phyloP scores from a whole-genome alignment of 2,329 filamentous ascomycete species.

The Arthrobotrys musiformis region DNA sequence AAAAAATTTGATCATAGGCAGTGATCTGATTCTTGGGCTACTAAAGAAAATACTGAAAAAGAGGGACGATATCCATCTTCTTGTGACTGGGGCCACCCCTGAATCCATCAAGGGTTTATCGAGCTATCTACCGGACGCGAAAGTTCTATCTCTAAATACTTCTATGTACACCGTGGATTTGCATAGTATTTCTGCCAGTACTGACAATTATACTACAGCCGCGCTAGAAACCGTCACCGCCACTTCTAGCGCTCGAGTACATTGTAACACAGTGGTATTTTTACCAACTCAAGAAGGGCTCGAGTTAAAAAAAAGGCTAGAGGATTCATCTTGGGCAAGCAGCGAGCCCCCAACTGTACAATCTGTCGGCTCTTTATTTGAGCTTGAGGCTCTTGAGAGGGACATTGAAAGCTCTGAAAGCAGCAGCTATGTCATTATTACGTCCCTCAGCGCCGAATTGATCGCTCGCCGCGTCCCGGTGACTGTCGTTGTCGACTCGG shows the following conservation, averaged over 20 bases:
- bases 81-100: slow-evolving; percentile 82
- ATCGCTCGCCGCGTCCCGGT: slow-evolving; percentile 23
- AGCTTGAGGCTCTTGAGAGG: slow-evolving; percentile 9
- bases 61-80: slow-evolving; percentile 82
- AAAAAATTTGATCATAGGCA: slow-evolving; percentile 67
- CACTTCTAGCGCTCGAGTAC: background rate
- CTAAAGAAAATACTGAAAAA: slow-evolving; percentile 88
- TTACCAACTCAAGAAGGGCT: slow-evolving; percentile 17
- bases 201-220: slow-evolving; percentile 14
- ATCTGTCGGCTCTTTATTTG: background rate
- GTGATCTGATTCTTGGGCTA: slow-evolving; percentile 87
- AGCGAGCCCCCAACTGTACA: background rate
- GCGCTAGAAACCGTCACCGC: slow-evolving; percentile 7
- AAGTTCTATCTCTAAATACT: slow-evolving; percentile 79
- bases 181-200: slow-evolving; percentile 71
- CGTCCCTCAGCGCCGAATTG: slow-evolving; percentile 24
- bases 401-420: background rate
- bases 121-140: slow-evolving; percentile 6
- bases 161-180: slow-evolving; percentile 89
- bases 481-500: slow-evolving; percentile 24
- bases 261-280: slow-evolving; percentile 20
- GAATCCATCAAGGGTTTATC: slow-evolving; percentile 12
- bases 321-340: background rate
- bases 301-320: slow-evolving; percentile 15
- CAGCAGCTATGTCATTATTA: slow-evolving; percentile 13